A percentile compares a stretch with the other conserved stretches of the same genome.
phyloP scores from a whole-genome alignment of 2,329 filamentous ascomycete genomes.

The Monosporascus ibericus region DNA sequence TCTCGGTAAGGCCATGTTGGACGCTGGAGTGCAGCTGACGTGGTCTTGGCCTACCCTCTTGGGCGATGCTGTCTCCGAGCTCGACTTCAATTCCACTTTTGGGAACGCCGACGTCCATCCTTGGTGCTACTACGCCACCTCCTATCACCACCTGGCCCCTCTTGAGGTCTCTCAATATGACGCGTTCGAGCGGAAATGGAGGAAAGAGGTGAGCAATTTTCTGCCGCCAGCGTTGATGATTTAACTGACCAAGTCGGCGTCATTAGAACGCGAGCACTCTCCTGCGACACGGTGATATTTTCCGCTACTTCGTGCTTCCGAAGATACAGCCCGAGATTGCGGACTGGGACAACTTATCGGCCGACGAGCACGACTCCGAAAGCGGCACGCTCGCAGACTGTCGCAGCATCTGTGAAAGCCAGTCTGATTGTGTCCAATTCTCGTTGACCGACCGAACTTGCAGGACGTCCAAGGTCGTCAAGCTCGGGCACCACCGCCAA shows the following conservation, averaged over 20 bases:
- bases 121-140: constrained; percentile 44
- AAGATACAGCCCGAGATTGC: constrained; percentile 13
- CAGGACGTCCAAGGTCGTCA: constrained; percentile 19
- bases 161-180: constrained; percentile 35
- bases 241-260: neutral
- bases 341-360: constrained; percentile 27
- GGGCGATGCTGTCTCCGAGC: constrained; percentile 31
- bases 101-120: constrained; percentile 30
- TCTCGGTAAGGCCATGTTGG: constrained; percentile 38
- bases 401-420: constrained; percentile 16
- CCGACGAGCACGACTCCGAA: constrained; percentile 12
- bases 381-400: constrained; percentile 19
- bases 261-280: constrained; percentile 15
- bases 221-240: constrained; percentile 1
- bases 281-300: constrained; percentile 25
- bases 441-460: constrained; percentile 21
- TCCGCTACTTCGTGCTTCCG: constrained; percentile 20
- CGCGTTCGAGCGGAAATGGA: constrained; percentile 36
- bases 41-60: constrained; percentile 42
- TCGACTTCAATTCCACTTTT: constrained; percentile 36
- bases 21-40: constrained; percentile 37
- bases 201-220: constrained; percentile 18
- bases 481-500: constrained; percentile 13
- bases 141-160: constrained; percentile 42
- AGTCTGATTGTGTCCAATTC: constrained; percentile 24